A percentile compares a stretch with the other conserved stretches of the same genome.
These are phyloP conservation scores for Paramecium primaurelia DNA, from an alignment of 73 alveolate genomes.

Conservation along the genomic window DNA sequence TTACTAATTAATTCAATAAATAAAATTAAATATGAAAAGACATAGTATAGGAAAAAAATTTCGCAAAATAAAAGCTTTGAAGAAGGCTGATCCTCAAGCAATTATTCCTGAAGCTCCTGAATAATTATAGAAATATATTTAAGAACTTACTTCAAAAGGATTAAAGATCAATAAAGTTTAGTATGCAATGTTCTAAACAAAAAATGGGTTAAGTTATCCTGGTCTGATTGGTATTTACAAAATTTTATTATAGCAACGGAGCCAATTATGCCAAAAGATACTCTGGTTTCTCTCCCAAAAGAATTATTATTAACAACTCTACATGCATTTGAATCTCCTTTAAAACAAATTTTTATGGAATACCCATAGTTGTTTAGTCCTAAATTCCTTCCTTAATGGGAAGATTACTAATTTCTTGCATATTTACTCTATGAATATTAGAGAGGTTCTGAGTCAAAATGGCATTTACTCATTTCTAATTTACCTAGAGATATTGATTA, in stretches of 20 bases:
- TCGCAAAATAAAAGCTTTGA: not conserved
- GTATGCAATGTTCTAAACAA: constrained; percentile 25
- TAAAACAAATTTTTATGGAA: not conserved
- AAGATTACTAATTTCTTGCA: constrained; percentile 9
- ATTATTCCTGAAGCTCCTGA: not conserved
- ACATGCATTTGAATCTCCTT: constrained; percentile 1
- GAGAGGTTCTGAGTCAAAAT: not conserved
- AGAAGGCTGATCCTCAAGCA: not conserved
- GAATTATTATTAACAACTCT: constrained; percentile 32
- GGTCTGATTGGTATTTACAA: constrained; percentile 1
- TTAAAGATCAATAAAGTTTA: not conserved
- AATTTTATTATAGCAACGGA: not conserved
- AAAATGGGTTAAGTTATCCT: constrained; percentile 41
- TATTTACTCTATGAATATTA: constrained; percentile 46
- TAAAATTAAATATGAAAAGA: not conserved
- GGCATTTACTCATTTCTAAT: constrained; percentile 44
- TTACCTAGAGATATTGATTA: constrained; percentile 50
- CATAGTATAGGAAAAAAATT: not conserved
- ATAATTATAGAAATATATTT: not conserved
- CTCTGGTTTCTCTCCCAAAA: not conserved
- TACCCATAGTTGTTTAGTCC: constrained; percentile 9
- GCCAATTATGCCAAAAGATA: constrained; percentile 7
- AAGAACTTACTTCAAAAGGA: not conserved
- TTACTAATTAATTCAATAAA: not conserved
- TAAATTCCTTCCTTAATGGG: not conserved